These are phyloP conservation scores for Aspergillus texensis DNA, from an alignment of 2,329 filamentous ascomycete species.

Conservation along the genomic window DNA sequence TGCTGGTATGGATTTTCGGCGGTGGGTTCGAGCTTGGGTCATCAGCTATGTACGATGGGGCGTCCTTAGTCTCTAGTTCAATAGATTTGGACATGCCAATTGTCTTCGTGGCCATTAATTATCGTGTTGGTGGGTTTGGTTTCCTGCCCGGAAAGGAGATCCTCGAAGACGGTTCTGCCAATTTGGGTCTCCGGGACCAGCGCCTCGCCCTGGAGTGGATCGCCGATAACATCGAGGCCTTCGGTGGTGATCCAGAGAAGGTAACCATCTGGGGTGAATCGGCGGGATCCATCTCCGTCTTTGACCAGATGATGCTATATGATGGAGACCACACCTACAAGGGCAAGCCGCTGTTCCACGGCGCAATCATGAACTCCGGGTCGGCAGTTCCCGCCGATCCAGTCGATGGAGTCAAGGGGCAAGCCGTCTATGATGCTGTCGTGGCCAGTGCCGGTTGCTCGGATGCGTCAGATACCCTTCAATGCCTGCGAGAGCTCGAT, in stretches of 20 bases:
- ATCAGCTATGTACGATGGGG: conserved; percentile 40
- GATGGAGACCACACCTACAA: conserved; percentile 75
- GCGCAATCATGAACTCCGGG: conserved; percentile 76
- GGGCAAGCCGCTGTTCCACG: conserved; percentile 72
- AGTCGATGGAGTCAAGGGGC: conserved; percentile 67
- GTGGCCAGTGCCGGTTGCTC: conserved; percentile 51
- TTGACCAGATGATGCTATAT: conserved; percentile 75
- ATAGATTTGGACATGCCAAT: conserved; percentile 62
- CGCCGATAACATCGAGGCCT: conserved; percentile 73
- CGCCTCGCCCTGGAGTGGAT: conserved; percentile 74
- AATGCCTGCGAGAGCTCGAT: conserved; percentile 51
- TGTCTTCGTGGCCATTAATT: conserved; percentile 76
- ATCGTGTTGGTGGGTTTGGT: conserved; percentile 74
- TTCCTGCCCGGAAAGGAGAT: conserved; percentile 72
- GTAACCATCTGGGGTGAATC: conserved; percentile 80
- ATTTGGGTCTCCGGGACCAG: conserved; percentile 74
- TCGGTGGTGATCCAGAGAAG: conserved; percentile 77
- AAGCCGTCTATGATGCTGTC: conserved; percentile 56
- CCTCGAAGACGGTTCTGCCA: conserved; percentile 66
- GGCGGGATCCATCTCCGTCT: conserved; percentile 71
- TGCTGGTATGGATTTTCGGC: conserved; percentile 72
- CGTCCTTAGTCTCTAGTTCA: conserved; percentile 38
- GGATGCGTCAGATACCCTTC: conserved; percentile 45
- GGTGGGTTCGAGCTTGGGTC: conserved; percentile 59
- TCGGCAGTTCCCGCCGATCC: conserved; percentile 63